Evolutionary conservation across 495 filamentous ascomycete species (phyloP), one percentile per base, ranked within the genome.

Genomic region (Neurospora sublineolata): DNA sequence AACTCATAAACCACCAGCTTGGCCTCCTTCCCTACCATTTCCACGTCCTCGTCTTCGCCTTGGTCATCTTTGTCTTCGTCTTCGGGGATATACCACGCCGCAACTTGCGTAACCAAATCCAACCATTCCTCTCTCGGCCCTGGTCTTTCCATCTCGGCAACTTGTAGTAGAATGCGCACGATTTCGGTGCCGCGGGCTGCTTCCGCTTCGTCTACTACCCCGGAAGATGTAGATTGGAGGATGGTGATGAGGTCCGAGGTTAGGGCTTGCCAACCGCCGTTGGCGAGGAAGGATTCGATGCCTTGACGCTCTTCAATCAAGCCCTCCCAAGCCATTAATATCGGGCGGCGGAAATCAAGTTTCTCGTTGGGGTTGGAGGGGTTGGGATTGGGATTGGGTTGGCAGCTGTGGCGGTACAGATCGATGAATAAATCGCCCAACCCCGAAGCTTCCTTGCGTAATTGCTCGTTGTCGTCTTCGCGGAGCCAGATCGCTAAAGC

Each of bases 401-500:
- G 23, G 14, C 52, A 44, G 37, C 78, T 79, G 18, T 46, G 70
- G 18, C 74, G 79, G 76, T 90, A 90, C 8, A 91, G 72, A 1
- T 85, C 86, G 23, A 89, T 70, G 20, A 90, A 81, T 74, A 90
- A 83, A 74, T 91, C 89, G 71, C 81, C 82, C 39, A 90, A 74
- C 1, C 88, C 87, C n/a, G n/a, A n/a, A n/a, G 0, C 81, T 81
- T 91, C 88, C 39, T 77, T 77, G 7, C 86, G 75, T 46, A 90
- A 73, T 7, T 77, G 74, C n/a, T 86, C 83, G 67, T 87, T 87
- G 58, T 90, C 88, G 44, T 91, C 90, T 52, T 90, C 87, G 16
- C 86, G 82, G 18, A 91, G 77, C 87, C 89, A 91, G 36, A 91
- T 80, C 1, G 85, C 83, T 16, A 91, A 72, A 0, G 86, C 78